Evolutionary conservation across 495 filamentous ascomycete genomes (phyloP), one percentile per base, ranked within the genome.

Genomic region (Friedmanniomyces simplex): DNA sequence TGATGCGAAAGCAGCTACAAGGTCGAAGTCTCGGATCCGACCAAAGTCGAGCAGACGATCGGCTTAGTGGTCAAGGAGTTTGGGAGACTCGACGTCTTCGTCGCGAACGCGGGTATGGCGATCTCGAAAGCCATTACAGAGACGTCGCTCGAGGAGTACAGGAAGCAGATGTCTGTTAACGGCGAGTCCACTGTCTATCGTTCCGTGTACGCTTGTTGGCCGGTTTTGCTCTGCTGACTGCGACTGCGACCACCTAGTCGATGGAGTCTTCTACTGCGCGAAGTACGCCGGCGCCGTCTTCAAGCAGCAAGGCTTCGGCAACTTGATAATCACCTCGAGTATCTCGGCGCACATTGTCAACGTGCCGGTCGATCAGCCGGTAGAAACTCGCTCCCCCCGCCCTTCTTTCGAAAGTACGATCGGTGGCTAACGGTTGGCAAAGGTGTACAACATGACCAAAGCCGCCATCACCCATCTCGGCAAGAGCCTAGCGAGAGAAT

Each of bases 91-190:
- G 73, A 79, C 63, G 70, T 74, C 1, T 77, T 79, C 39, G 60
- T 78, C 46, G 76, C 74, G 10, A 81, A 76, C 63, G 72, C 68
- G 14, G 78, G 78, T 20, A 79, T 77, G 76, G 73, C 72, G 5
- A 78, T 73, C 36, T 78, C 74, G 3, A 77, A 76, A 57, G 69
- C 73, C 0, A 73, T 79, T 20, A 51, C 76, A 12, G 74, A 79
- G 32, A 71, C 70, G 47, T 74, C 70, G 21, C 18, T 65, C 0
- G 71, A 74, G 1, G 77, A 80, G 52, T 79, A 77, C 49, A 60
- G 64, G 21, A 76, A 74, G 62, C 56, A 67, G 34, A 60, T 56
- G 36, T 25, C 54, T 14, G 64, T 67, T 25, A 70, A 67, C 24
- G 49, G 64, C 62, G 26, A 51, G 58, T 54, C 1, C 21, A n/a